Conservation (phyloP, 202 grass and related monocot species). For the Panicum hallii region DNA sequence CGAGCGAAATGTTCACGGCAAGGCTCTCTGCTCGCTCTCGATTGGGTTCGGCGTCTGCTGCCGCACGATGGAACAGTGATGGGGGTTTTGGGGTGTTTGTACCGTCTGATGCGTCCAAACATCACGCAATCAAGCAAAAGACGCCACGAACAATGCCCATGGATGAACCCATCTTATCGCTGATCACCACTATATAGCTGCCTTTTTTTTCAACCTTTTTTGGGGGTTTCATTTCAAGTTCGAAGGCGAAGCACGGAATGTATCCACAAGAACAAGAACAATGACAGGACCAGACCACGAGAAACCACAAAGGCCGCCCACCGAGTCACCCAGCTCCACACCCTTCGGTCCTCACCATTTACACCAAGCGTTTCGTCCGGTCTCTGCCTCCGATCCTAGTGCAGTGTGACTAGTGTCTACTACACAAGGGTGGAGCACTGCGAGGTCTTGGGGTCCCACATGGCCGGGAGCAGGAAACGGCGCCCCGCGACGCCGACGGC, state of each 20-base stretch:
- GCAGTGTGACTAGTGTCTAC: no score
- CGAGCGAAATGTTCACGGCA: background rate
- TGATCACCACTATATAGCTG: background rate
- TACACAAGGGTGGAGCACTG: constrained; percentile 72
- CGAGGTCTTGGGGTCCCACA: constrained; percentile 79
- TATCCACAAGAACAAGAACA: constrained; percentile 47
- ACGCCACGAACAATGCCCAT: background rate
- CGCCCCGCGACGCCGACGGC: constrained; percentile 65
- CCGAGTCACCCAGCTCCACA: background rate
- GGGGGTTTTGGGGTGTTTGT: no score
- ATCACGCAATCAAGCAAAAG: background rate
- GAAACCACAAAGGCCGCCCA: background rate
- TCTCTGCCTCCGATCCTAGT: background rate
- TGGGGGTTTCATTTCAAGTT: no score
- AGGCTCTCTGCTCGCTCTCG: background rate
- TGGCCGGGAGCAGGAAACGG: constrained; percentile 68
- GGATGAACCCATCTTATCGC: background rate
- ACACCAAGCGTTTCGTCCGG: constrained; percentile 32
- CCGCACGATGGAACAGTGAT: no score
- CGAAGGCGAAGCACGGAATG: no score
- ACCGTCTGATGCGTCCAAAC: background rate
- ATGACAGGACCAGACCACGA: background rate
- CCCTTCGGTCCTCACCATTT: constrained; percentile 30
- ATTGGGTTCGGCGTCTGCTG: background rate
- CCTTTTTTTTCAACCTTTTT: no score